phyloP scores from a whole-genome alignment of 2,329 filamentous ascomycete species.

The Colletotrichum spaethianum region DNA sequence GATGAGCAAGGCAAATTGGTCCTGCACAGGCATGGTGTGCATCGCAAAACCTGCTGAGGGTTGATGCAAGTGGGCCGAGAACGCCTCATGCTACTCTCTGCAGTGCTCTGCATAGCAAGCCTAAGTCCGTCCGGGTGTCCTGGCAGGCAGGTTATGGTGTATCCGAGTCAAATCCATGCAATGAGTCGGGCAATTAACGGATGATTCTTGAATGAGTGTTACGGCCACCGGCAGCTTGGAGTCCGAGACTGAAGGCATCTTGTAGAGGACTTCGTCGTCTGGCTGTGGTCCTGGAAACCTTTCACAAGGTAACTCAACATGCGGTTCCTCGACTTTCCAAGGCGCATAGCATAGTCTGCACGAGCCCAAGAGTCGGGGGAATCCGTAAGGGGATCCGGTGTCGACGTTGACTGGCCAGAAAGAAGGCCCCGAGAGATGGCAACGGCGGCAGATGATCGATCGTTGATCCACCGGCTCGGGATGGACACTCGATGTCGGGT shows the following conservation, averaged over 20 bases:
- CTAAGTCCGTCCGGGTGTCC: background rate
- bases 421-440: background rate
- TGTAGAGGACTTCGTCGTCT: background rate
- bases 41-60: conserved; percentile 18
- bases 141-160: background rate
- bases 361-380: background rate
- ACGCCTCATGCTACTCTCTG: background rate
- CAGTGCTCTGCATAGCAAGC: conserved; percentile 3
- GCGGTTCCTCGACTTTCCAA: background rate
- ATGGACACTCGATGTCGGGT: background rate
- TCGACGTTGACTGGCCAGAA: background rate
- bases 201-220: background rate
- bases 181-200: background rate
- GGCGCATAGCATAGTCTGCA: background rate
- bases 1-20: background rate
- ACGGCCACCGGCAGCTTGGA: background rate
- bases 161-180: background rate
- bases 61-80: conserved; percentile 19
- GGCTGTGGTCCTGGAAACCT: background rate
- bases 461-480: background rate
- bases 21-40: conserved; percentile 8
- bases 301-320: background rate
- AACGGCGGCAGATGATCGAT: background rate
- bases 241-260: conserved; percentile 3
- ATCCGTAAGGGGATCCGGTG: conserved; percentile 19